Evolutionary conservation across 164 flowering plant genomes (phyloP), one percentile per base, ranked within the genome.

Genomic region (Platanus orientalis): DNA sequence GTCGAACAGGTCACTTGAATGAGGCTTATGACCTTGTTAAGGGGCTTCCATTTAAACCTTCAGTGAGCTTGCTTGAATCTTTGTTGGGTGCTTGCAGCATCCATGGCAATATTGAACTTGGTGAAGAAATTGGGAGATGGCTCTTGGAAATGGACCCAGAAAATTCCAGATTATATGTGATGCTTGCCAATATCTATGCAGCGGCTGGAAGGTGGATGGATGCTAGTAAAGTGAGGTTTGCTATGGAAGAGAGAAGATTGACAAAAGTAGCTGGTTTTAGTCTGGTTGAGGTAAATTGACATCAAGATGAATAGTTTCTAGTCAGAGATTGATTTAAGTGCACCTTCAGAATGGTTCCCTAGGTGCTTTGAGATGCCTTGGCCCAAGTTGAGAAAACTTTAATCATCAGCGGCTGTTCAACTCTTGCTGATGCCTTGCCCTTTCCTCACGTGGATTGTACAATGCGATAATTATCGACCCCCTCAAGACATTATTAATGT

Each of bases 11-110:
- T 29, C 61, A 63, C 59, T 59, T 86, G 61, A 44, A 45, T 25
- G 87, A 84, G 69, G 92, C 92, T 11, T 78, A 69, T 40, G 75
- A 69, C 21, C 49, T 82, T 32, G 66, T 80, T n/a, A 80, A 78
- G 62, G 48, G 57, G 42, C 64, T 81, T 42, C 79, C 84, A 0
- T 68, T 52, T 56, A 55, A 66, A 58, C 75, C 83, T 26, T 65
- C 75, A 6, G 50, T 36, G 21, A 72, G 76, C 61, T 34, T 81
- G 30, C 79, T 80, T 0, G 81, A 78, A 45, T 76, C 88, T 28
- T 57, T 84, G 53, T 66, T 84, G 62, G 89, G 87, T 56, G 85
- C 84, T 47, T 86, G 89, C 64, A 53, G 69, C 40, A 56, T 69
- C 59, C 76, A 86, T 66, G 81, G 84, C 1, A 62, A 84, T 65